These are phyloP conservation scores for Chaetomium sp. DNA, from an alignment of 2,329 filamentous ascomycete genomes.

Conservation along the genomic window DNA sequence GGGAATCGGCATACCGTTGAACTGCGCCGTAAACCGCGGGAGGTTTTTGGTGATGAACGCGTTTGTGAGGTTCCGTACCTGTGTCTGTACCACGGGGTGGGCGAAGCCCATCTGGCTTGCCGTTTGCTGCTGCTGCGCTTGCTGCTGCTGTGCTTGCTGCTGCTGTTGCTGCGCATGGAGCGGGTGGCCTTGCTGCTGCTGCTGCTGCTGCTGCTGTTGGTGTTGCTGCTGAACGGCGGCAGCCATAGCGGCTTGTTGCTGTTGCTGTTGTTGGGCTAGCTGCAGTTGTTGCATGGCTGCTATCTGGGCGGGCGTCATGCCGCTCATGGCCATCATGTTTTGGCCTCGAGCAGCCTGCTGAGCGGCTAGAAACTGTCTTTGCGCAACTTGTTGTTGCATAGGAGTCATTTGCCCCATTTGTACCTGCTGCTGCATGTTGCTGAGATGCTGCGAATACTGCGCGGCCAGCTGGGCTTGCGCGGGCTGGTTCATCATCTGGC, in stretches of 20 bases:
- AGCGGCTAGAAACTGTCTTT: slow-evolving; percentile 43
- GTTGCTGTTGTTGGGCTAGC: slow-evolving; percentile 40
- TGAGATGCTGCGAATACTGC: slow-evolving; percentile 49
- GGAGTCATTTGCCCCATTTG: slow-evolving; percentile 34
- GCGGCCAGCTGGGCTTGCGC: slow-evolving; percentile 49
- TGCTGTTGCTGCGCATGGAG: slow-evolving; percentile 37
- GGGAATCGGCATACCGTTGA: slow-evolving; percentile 50
- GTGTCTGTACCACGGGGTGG: slow-evolving; percentile 22
- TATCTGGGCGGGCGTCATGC: slow-evolving; percentile 30
- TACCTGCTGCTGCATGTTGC: slow-evolving; percentile 44
- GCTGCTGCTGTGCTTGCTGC: slow-evolving; percentile 38
- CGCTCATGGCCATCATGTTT: slow-evolving; percentile 34
- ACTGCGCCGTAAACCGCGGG: slow-evolving; percentile 40
- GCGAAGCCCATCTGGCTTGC: slow-evolving; percentile 18
- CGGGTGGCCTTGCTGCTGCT: slow-evolving; percentile 34
- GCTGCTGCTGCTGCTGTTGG: slow-evolving; percentile 35
- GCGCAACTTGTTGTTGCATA: slow-evolving; percentile 23
- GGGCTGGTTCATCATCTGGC: slow-evolving; percentile 43
- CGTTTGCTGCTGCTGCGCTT: slow-evolving; percentile 34
- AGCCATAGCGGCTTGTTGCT: slow-evolving; percentile 34
- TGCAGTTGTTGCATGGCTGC: slow-evolving; percentile 44
- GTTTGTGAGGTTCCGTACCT: slow-evolving; percentile 29
- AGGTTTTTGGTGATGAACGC: slow-evolving; percentile 47
- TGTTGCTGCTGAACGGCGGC: slow-evolving; percentile 35
- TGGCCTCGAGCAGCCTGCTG: slow-evolving; percentile 23